Conservation (phyloP, 805 yeast genomes). For the Saturnispora ahearnii region DNA sequence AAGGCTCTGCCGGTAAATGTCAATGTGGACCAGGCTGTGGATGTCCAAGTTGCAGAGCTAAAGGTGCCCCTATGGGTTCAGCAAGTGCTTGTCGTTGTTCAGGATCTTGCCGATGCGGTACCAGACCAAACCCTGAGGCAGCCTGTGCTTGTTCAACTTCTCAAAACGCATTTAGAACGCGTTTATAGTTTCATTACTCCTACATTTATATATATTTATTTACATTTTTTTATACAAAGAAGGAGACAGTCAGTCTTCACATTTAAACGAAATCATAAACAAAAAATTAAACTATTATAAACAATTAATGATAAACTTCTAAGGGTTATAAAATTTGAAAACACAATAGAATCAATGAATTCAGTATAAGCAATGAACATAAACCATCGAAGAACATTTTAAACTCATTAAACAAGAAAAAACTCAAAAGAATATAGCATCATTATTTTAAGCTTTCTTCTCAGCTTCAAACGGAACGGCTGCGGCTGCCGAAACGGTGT, state of each 20-base stretch:
- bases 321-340: neutral
- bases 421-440: neutral
- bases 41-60: neutral
- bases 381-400: too few relatives aligned
- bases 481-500: constrained; percentile 18
- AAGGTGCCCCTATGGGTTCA: neutral
- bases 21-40: constrained; percentile 1
- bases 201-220: neutral
- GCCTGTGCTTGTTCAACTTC: constrained; percentile 1
- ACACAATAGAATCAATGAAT: neutral
- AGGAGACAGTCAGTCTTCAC: too few relatives aligned
- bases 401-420: neutral
- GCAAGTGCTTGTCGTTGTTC: constrained; percentile 2
- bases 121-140: constrained; percentile 4
- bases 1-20: neutral
- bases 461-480: constrained; percentile 20
- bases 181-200: neutral
- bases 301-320: too few relatives aligned
- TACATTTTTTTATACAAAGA: neutral
- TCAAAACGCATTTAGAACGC: constrained; percentile 4
- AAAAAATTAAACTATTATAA: neutral
- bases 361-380: neutral
- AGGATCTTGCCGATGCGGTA: constrained; percentile 5
- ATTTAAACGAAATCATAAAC: too few relatives aligned
- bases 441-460: constrained; percentile 6